These are phyloP conservation scores for Schizonepeta tenuifolia DNA, from an alignment of 257 asterid species.

Conservation along the genomic window DNA sequence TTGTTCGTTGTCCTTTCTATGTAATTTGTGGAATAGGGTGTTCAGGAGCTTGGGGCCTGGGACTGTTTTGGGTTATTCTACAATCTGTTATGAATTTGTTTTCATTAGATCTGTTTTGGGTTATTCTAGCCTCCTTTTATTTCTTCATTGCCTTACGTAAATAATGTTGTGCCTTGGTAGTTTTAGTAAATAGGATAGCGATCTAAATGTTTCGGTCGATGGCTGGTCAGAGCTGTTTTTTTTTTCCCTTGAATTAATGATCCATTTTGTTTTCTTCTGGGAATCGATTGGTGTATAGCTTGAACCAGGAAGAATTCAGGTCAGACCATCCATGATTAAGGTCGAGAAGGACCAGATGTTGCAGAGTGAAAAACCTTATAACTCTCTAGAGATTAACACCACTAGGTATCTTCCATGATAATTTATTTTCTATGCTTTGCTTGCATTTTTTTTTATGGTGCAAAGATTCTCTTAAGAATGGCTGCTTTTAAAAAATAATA, in stretches of 20 bases:
- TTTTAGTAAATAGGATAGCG: background rate
- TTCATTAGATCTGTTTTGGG: too few species aligned
- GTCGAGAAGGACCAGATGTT: slow-evolving; percentile 54
- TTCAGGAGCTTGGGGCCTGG: too few species aligned
- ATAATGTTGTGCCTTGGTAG: background rate
- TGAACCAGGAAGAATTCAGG: slow-evolving; percentile 61
- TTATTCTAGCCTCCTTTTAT: slow-evolving; percentile 12
- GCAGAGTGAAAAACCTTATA: slow-evolving; percentile 37
- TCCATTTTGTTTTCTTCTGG: background rate
- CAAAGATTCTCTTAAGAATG: slow-evolving; percentile 20
- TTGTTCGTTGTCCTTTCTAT: background rate
- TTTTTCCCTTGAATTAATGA: background rate
- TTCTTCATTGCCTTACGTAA: background rate
- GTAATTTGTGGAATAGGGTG: too few species aligned
- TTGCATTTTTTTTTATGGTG: slow-evolving; percentile 19
- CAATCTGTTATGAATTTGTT: too few species aligned
- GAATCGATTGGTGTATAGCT: slow-evolving; percentile 48
- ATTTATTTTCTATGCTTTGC: background rate
- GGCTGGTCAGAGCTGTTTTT: slow-evolving; percentile 25
- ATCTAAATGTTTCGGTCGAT: background rate
- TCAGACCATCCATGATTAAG: slow-evolving; percentile 89
- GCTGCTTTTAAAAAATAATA: background rate
- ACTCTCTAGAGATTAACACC: slow-evolving; percentile 71
- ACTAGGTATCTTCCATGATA: slow-evolving; percentile 54
- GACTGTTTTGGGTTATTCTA: too few species aligned